Base-by-base conservation (phyloP, 352 stramenopile species). In the Globisporangium middletonii region DNA sequence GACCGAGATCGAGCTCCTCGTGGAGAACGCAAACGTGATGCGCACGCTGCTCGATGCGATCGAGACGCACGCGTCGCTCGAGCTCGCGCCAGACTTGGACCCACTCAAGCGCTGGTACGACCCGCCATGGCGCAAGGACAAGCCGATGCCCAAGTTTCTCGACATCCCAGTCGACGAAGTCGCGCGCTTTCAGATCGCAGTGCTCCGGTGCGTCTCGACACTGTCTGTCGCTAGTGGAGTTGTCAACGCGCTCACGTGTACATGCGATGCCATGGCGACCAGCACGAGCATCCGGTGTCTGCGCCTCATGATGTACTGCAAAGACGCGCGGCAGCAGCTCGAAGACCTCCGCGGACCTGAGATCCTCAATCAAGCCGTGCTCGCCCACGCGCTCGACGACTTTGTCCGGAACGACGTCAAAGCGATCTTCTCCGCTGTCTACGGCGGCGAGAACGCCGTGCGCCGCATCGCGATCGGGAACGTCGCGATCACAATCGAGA, bases 351-450 rank as follows among this genome's bases (percentile, higher is more conserved):
- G 55, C 11, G 77, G 75, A 3, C 77, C 73, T 4, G 68, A 68
- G 44, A 38, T 84, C 9, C 63, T 92, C 15, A 86, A 89, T 51
- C 63, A 64, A 5, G 74, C 70, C n/a, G 77, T 72, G n/a, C 30
- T 73, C 3, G 75, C 78, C 19, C 83, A 87, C 47, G 65, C 73
- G 23, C 74, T 92, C 18, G 81, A 92, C 49, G 73, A 86, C 49
- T 89, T 88, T 48, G 72, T 92, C 13, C 72, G 82, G 60, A 81
- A 82, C 38, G 78, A 91, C 37, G 79, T 91, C 54, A 84, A 88
- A 56, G 78, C 77, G 49, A 86, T 91, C 47, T 89, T 91, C 61
- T 68, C 69, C 3, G 68, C 72, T 15, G 72, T 89, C 23, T 91
- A 83, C 43, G 81, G 77, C 23, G 81, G 81, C 33, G 77, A 83